These are phyloP conservation scores for Talaromyces pinophilus DNA, from an alignment of 2,329 filamentous ascomycete species.

Conservation along the genomic window DNA sequence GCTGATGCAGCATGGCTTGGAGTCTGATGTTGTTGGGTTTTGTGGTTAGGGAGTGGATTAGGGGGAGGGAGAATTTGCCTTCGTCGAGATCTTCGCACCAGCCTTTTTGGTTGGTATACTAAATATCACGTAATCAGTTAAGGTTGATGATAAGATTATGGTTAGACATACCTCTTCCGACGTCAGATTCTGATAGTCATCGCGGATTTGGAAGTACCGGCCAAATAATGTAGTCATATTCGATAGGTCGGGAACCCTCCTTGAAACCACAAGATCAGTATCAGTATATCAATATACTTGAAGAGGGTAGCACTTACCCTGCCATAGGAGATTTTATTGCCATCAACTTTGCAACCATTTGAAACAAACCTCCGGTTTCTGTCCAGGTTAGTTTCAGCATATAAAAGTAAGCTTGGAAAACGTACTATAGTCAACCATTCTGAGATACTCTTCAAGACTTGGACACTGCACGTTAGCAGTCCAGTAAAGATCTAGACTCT, in stretches of 20 bases:
- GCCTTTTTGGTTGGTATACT: conserved; percentile 3
- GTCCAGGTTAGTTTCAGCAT: background rate
- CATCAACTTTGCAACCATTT: background rate
- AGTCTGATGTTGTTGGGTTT: background rate
- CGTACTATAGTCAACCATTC: background rate
- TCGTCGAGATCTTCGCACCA: conserved; percentile 8
- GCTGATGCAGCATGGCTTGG: background rate
- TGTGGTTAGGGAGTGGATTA: background rate
- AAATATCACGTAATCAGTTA: background rate
- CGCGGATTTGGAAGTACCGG: background rate
- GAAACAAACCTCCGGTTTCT: background rate
- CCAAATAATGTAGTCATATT: background rate
- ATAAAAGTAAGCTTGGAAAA: no score
- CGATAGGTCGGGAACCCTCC: background rate
- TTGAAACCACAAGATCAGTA: background rate
- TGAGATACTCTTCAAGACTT: background rate
- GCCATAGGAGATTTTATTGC: background rate
- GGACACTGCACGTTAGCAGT: background rate
- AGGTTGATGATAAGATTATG: background rate
- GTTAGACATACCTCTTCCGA: background rate
- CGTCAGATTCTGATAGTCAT: background rate
- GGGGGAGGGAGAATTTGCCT: conserved; percentile 2
- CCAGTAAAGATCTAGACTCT: background rate
- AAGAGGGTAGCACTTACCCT: background rate
- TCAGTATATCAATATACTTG: background rate